Conservation (phyloP, 192 early-diverging fungal species). For the Coemansia reversa region DNA sequence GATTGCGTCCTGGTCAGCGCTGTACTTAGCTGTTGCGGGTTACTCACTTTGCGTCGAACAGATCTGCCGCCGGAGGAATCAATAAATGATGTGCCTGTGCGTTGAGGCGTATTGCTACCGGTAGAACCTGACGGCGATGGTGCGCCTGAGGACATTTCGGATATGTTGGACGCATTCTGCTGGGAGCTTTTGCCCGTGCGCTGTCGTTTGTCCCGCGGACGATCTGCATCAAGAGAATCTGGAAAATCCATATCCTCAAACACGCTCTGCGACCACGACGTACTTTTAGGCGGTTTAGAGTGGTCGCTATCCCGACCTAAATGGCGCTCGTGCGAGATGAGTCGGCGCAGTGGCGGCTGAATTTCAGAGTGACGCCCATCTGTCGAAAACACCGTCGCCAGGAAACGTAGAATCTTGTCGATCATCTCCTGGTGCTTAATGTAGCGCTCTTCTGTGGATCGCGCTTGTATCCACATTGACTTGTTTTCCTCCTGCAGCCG, state of each 20-base stretch:
- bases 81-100: neutral
- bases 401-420: conserved; percentile 89
- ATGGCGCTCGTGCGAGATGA: conserved; percentile 29
- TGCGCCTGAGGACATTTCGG: conserved; percentile 14
- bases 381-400: conserved; percentile 80
- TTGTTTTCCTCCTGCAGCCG: conserved; percentile 86
- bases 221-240: conserved; percentile 15
- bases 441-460: conserved; percentile 71
- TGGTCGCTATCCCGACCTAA: neutral
- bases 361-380: conserved; percentile 42
- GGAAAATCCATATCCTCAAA: conserved; percentile 43
- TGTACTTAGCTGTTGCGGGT: conserved; percentile 14
- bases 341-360: conserved; percentile 40
- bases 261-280: conserved; percentile 20
- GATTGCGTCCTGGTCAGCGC: conserved; percentile 28
- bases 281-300: neutral
- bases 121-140: conserved; percentile 16
- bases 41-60: conserved; percentile 24
- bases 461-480: conserved; percentile 83
- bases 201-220: conserved; percentile 30
- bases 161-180: conserved; percentile 8
- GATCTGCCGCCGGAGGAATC: neutral
- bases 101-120: neutral
- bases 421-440: conserved; percentile 88
- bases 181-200: conserved; percentile 5